Evolutionary conservation across 805 yeast species (phyloP), one percentile per base, ranked within the genome.

Genomic region (Starmera quercuum): DNA sequence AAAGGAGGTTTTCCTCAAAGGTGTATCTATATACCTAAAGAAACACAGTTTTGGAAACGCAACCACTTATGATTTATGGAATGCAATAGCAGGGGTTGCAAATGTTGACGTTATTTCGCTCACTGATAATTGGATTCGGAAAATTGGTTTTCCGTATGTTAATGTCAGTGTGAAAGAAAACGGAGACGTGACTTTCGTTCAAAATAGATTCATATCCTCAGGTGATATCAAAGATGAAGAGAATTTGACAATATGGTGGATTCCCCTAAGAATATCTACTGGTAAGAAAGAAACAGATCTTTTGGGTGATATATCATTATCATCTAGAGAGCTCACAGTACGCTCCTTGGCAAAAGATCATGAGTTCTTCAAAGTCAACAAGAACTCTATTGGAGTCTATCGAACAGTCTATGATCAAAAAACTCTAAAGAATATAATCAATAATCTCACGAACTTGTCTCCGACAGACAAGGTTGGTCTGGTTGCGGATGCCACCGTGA

Each of bases 41-140:
- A 75, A 71, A 48, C 86, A 82, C 59, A 75, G 73, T 44, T 83
- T 78, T 67, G 79, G 83, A 19, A 83, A 83, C 57, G 84, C 90
- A 26, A 62, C 72, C 36, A 82, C 94, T 20, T 66, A 71, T 36
- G 87, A 83, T 52, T 65, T 83, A 44, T 82, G 90, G 87, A 69
- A 63, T 36, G 73, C 87, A 15, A 64, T 83, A 36, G 59, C 78
- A 31, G 78, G 73, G 23, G 84, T 70, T 19, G 68, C 82, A 35
- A 87, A 87, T 20, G 65, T 76, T 47, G 84, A 83, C 51, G 85
- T 83, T 26, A 73, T 71, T 30, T 53, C 62, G 26, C 78, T 78
- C 28, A 82, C 83, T 82, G 72, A 75, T 46, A 66, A 73, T 38
- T 83, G 95, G 94, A 83, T 86, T 42, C 73, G 75, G 48, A 75